These are phyloP conservation scores for Millerago galiae DNA, from an alignment of 805 yeast genomes.

Conservation along the genomic window DNA sequence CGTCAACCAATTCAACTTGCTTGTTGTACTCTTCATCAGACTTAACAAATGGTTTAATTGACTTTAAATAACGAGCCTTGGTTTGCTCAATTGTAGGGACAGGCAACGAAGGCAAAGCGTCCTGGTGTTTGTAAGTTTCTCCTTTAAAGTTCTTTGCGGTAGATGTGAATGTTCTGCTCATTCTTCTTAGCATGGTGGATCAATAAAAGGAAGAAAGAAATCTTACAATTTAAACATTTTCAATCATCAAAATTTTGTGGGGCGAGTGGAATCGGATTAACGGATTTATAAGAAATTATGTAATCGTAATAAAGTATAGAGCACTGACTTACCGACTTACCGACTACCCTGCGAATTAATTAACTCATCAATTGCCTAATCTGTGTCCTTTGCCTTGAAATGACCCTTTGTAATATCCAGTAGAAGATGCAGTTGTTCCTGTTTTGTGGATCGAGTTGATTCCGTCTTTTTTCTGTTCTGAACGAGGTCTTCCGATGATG, in stretches of 20 bases:
- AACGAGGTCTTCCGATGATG: slow-evolving; percentile 9
- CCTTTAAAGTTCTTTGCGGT: slow-evolving; percentile 39
- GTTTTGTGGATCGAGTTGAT: neutral
- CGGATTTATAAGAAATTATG: neutral
- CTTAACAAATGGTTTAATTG: slow-evolving; percentile 63
- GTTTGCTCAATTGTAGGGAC: slow-evolving; percentile 79
- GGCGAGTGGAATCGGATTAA: slow-evolving; percentile 5
- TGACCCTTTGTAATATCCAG: slow-evolving; percentile 11
- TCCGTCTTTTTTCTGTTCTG: slow-evolving; percentile 11
- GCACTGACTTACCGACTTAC: no score
- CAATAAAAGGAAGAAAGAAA: neutral
- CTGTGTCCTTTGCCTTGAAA: slow-evolving; percentile 35
- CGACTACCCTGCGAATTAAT: neutral
- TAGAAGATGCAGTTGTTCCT: slow-evolving; percentile 11
- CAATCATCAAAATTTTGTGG: slow-evolving; percentile 3
- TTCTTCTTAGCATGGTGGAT: slow-evolving; percentile 9
- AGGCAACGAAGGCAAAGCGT: slow-evolving; percentile 73
- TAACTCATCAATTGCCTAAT: slow-evolving; percentile 23
- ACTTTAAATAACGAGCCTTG: slow-evolving; percentile 56
- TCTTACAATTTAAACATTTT: neutral
- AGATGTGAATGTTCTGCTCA: slow-evolving; percentile 22
- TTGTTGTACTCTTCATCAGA: slow-evolving; percentile 44
- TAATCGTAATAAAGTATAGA: no score
- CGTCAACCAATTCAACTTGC: slow-evolving; percentile 53
- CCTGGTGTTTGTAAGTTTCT: slow-evolving; percentile 65